Base-by-base conservation (phyloP, 208 protist species). In the Leishmania major region DNA sequence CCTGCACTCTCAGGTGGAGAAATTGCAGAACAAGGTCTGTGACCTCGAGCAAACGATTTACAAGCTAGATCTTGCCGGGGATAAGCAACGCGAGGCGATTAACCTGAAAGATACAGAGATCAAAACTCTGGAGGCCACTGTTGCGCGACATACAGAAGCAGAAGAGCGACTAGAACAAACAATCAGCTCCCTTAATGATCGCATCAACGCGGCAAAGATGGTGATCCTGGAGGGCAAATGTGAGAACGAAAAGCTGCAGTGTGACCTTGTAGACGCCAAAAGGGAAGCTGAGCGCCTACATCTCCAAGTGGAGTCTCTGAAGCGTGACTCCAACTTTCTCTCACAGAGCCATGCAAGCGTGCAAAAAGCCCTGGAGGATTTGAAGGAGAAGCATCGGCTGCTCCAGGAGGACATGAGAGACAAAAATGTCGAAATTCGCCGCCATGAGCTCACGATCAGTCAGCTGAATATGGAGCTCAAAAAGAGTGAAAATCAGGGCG, bases 41-140 rank as follows among this genome's bases (percentile, higher is more conserved):
- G 88, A 89, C 22, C 82, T 93, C 1, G 92, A 95, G 79, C 90
- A 95, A 81, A 92, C 88, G 0, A 84, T 95, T 43, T 91, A 91
- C 77, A 93, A 92, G 22, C 88, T 95, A 19, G 86, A 96, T 81
- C 69, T 91, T 55, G 94, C 91, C 3, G 89, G 90, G 2, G 87
- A 83, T 40, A 95, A 96, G 40, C 90, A 90, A 82, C 87, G 90
- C 47, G 92, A 95, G 70, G 89, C 87, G 40, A 88, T 93, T 13
- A 78, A 81, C 76, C 79, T 90, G 25, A 97, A 97, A 78, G 94
- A 97, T 22, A 90, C 88, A 2, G 94, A 95, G 83, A 90, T 95
- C 47, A 87, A 93, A 31, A 81, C 89, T 3, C 81, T 95, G 1
- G 88, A 93, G 66, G 80, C 88, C 3, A 86, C 90, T 69, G 76